Evolutionary conservation across 352 stramenopile genomes (phyloP), one percentile per base, ranked within the genome.

Genomic region (Globisporangium iwayamae): DNA sequence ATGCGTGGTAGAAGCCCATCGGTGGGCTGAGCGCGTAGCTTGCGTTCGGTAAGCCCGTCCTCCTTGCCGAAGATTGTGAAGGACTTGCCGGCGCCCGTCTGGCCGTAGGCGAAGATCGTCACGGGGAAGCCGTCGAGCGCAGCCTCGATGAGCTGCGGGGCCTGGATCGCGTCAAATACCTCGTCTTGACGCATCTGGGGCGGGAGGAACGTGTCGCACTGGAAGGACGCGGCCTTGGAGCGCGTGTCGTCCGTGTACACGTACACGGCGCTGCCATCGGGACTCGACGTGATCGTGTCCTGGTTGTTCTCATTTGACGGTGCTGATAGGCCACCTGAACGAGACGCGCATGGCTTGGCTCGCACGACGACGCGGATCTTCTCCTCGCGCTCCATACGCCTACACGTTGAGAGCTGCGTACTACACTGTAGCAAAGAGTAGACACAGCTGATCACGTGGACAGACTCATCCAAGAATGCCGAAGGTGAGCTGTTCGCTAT

Each of bases 21-120:
- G 2, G 68, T 64, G 8, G 75, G 51, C 16, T 76, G 65, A 16
- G 73, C 45, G 10, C 45, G 54, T 43, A 72, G 48, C 48, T 70
- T 79, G 25, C 69, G 70, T 54, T 77, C 71, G 0, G 62, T 72
- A 16, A 55, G 34, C 5, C 63, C 57, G 9, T 89, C 71, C 47
- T 92, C 83, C 25, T 79, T 78, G 3, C 83, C 81, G 51, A 92
- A 92, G 65, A 92, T 90, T 16, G 81, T 90, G 51, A 81, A 86
- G 9, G 79, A 90, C 60, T 92, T 92, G 52, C 83, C 83, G 0
- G 83, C 79, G 9, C 83, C 83, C 0, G 81, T 90, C 64, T 92
- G 81, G 5, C 83, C 83, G 41, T 92, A 92, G 22, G 83, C 81
- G 56, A 92, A 90, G 34, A 92, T 79, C 28, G 83, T 92, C 16